phyloP scores from a whole-genome alignment of 208 protist species.

The Tritrichomonas musculus region DNA sequence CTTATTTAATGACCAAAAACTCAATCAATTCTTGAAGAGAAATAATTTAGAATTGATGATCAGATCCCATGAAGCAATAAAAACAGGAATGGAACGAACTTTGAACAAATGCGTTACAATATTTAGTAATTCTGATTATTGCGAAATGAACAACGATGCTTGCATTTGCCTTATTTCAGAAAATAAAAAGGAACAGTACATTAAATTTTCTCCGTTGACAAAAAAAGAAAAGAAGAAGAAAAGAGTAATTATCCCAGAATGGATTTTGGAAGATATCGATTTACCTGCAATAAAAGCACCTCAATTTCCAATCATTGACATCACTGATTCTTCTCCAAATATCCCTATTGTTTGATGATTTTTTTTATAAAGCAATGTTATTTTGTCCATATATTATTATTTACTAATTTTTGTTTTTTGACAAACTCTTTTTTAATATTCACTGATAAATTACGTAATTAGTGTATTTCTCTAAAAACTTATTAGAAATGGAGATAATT shows the following conservation, averaged over 20 bases:
- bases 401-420: no score
- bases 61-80: background rate
- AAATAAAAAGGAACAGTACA: background rate
- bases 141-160: background rate
- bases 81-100: background rate
- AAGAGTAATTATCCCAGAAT: background rate
- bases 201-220: background rate
- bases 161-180: background rate
- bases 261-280: background rate
- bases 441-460: no score
- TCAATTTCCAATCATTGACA: no score
- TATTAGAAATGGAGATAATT: no score
- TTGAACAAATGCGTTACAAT: background rate
- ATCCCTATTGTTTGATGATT: no score
- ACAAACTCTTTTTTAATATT: no score
- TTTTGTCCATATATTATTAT: no score
- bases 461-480: no score
- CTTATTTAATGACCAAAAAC: background rate
- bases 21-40: background rate
- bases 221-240: background rate
- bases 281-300: no score
- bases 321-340: no score
- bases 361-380: no score
- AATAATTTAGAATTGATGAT: background rate
- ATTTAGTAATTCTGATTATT: conserved; percentile 25